These are phyloP conservation scores for Xylaria venustula DNA, from an alignment of 495 filamentous ascomycete genomes.

Conservation along the genomic window DNA sequence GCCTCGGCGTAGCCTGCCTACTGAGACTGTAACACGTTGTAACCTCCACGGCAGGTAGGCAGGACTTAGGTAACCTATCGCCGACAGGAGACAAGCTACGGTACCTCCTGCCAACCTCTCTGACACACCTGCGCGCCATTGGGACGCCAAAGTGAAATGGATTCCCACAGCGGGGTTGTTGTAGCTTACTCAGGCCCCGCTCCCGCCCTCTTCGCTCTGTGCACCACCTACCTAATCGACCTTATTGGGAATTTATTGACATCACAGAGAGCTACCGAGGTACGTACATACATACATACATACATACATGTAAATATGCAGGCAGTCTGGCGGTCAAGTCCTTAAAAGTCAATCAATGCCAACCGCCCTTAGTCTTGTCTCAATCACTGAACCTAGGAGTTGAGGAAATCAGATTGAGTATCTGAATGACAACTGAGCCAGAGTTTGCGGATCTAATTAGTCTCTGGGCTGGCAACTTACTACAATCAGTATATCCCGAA, in stretches of 20 bases:
- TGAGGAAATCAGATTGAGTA: no score
- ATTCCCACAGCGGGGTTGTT: conserved; percentile 10
- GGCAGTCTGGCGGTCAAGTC: no score
- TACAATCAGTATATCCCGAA: neutral
- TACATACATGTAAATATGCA: no score
- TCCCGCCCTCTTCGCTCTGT: neutral
- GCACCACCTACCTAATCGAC: neutral
- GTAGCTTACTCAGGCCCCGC: conserved; percentile 14
- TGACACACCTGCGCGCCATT: neutral
- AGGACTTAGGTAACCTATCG: neutral
- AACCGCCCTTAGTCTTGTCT: no score
- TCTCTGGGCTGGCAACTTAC: neutral
- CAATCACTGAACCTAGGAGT: no score
- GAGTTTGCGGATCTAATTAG: neutral
- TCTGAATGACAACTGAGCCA: no score
- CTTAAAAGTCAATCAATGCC: no score
- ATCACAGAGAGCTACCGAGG: no score
- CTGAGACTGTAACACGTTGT: no score
- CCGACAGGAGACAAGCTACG: neutral
- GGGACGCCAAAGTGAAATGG: neutral
- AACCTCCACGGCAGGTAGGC: neutral
- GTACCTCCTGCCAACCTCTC: no score
- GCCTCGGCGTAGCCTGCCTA: no score
- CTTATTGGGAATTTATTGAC: neutral
- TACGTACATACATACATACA: no score